phyloP scores from a whole-genome alignment of 768 basidiomycete genomes.

The Hericium coralloides region DNA sequence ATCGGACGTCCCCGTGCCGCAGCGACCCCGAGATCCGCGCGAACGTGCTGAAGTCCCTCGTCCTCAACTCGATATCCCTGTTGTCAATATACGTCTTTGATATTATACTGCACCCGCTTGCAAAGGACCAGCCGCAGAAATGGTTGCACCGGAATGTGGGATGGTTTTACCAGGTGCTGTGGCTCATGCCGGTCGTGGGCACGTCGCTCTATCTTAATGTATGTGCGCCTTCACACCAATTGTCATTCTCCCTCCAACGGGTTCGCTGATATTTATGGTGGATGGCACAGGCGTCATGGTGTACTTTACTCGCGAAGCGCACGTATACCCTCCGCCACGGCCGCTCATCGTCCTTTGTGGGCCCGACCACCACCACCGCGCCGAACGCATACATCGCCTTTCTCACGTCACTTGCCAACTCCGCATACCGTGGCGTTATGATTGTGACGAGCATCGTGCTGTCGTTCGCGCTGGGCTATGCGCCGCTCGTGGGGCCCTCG shows the following conservation, averaged over 20 bases:
- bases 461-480: conserved; percentile 50
- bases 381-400: conserved; percentile 60
- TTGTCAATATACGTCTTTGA: conserved; percentile 73
- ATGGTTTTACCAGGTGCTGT: conserved; percentile 69
- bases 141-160: conserved; percentile 69
- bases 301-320: conserved; percentile 64
- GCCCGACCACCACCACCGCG: conserved; percentile 37
- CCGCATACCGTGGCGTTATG: conserved; percentile 78
- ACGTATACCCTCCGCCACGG: conserved; percentile 69
- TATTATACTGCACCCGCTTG: conserved; percentile 57
- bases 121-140: conserved; percentile 47
- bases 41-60: conserved; percentile 65
- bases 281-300: conserved; percentile 60
- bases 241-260: background rate
- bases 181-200: conserved; percentile 72
- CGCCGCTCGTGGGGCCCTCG: conserved; percentile 57
- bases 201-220: conserved; percentile 74
- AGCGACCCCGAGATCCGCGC: conserved; percentile 73
- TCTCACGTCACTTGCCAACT: conserved; percentile 67
- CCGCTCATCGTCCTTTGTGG: conserved; percentile 20
- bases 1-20: conserved; percentile 5
- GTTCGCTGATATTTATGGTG: background rate
- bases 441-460: conserved; percentile 65
- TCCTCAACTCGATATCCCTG: conserved; percentile 65
- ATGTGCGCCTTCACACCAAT: conserved; percentile 17